Percentiles rank a stretch among this genome's conserved stretches.
phyloP scores from a whole-genome alignment of 2,329 filamentous ascomycete species.

The Cladosporium cucumerinum region DNA sequence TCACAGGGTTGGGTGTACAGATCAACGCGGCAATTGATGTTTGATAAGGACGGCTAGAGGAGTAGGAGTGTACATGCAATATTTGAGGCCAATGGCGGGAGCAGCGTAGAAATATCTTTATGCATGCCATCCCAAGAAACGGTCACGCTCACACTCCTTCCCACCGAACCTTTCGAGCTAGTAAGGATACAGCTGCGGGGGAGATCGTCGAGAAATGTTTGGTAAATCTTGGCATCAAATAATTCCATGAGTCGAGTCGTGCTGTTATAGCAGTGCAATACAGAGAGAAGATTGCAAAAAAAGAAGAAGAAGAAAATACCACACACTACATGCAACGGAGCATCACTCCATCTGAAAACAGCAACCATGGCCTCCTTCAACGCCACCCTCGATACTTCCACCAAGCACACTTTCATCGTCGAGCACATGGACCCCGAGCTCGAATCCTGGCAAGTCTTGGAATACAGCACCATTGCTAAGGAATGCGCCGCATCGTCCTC shows the following conservation, averaged over 20 bases:
- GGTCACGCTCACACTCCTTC: slow-evolving; percentile 15
- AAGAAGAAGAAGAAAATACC: not conserved
- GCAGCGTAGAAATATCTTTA: slow-evolving; percentile 5
- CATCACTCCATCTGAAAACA: not conserved
- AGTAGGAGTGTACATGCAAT: not conserved
- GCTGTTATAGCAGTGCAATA: not conserved
- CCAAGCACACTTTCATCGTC: slow-evolving; percentile 73
- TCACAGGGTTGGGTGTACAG: not conserved
- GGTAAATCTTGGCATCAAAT: slow-evolving; percentile 13
- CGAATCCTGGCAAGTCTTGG: slow-evolving; percentile 87
- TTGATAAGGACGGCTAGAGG: not conserved
- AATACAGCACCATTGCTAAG: slow-evolving; percentile 82
- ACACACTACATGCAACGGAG: not conserved
- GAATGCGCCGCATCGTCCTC: slow-evolving; percentile 68
- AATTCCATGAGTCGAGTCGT: not conserved
- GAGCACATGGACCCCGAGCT: slow-evolving; percentile 96
- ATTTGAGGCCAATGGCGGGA: slow-evolving; percentile 1
- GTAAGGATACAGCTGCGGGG: slow-evolving; percentile 14
- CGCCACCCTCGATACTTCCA: slow-evolving; percentile 32
- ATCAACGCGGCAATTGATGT: not conserved
- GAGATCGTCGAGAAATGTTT: slow-evolving; percentile 8
- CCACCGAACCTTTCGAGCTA: slow-evolving; percentile 7
- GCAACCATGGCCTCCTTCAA: slow-evolving; percentile 14
- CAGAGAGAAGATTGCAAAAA: not conserved
- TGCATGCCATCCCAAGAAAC: slow-evolving; percentile 4